Base-by-base conservation (phyloP, 805 yeast genomes). In the Wickerhamiella brachini region DNA sequence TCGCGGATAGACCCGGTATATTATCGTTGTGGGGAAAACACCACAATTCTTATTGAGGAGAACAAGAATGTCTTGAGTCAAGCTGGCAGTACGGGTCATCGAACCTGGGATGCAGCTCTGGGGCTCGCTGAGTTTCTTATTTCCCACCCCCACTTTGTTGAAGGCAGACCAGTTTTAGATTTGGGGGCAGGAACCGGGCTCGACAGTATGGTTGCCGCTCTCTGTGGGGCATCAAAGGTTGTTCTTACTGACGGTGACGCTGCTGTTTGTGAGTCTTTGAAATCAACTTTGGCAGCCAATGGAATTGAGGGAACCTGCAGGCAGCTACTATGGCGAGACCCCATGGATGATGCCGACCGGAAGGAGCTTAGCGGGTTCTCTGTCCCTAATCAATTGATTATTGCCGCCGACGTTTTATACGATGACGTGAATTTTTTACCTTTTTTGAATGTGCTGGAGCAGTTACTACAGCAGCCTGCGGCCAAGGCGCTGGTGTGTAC, bases 21-120 rank as follows among this genome's bases (percentile, higher is more conserved):
- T 17, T 53, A 53, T 31, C 13, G 18, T 21, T 26, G 50, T 22
- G 20, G 48, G 18, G 48, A 48, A 15, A 45, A 44, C 18, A 9
- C 34, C 34, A 29, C 22, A 13, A 48, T 62, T n/a, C 48, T 23
- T 15, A 49, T 62, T 29, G 31, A 39, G 10, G 69, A 64, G 50
- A 53, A 52, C 15, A 53, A 63, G 18, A 50, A 53, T 26, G 50
- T 63, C 10, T 55, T 68, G 21, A 56, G 63, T 20, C 58, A 58
- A 5, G 55, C 50, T n/a, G 95, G 94, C 5, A 82, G 95, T 0
- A 90, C 97, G 0, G 97, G 97, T 0, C 67, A 79, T 50, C 70
- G 97, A 42, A 90, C 97, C 0, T 89, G 97, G 97, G 96, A 87
- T 61, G 97, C 95, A 2, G 83, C 95, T 0, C 57, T 85, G 6